Conservation (phyloP, 768 basidiomycete genomes). For the Termitomyces sp. region DNA sequence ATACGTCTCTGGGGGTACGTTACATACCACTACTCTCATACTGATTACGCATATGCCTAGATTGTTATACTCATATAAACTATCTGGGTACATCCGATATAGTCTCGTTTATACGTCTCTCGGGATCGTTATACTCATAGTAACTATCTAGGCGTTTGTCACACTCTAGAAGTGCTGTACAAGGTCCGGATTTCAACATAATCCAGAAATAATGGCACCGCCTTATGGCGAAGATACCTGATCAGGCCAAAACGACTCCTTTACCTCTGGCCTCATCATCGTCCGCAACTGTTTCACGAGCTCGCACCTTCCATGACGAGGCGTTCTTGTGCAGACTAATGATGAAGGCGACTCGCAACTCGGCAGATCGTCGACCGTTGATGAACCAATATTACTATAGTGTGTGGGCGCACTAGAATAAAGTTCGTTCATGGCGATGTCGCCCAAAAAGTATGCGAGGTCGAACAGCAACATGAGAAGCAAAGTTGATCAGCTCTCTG, state of each 20-base stretch:
- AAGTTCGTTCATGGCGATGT: background rate
- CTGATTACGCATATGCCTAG: too few relatives aligned
- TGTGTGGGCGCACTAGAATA: background rate
- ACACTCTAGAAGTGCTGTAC: too few relatives aligned
- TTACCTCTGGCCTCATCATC: background rate
- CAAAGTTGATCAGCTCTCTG: constrained; percentile 15
- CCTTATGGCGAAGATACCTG: background rate
- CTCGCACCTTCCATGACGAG: background rate
- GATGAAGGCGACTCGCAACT: background rate
- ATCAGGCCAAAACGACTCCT: background rate
- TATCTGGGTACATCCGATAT: too few relatives aligned
- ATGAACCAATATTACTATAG: background rate
- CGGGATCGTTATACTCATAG: too few relatives aligned
- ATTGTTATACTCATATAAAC: too few relatives aligned
- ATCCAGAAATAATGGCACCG: background rate
- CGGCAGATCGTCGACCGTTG: background rate
- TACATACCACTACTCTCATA: too few relatives aligned
- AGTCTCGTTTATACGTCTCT: too few relatives aligned
- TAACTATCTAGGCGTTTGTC: too few relatives aligned
- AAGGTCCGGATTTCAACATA: background rate
- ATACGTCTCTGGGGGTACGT: too few relatives aligned
- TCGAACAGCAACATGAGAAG: constrained; percentile 24
- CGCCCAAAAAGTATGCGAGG: background rate
- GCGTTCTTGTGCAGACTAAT: background rate
- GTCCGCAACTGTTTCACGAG: background rate